Evolutionary conservation across 257 asterid species (phyloP).

Genomic region (Cordia subcordata): DNA sequence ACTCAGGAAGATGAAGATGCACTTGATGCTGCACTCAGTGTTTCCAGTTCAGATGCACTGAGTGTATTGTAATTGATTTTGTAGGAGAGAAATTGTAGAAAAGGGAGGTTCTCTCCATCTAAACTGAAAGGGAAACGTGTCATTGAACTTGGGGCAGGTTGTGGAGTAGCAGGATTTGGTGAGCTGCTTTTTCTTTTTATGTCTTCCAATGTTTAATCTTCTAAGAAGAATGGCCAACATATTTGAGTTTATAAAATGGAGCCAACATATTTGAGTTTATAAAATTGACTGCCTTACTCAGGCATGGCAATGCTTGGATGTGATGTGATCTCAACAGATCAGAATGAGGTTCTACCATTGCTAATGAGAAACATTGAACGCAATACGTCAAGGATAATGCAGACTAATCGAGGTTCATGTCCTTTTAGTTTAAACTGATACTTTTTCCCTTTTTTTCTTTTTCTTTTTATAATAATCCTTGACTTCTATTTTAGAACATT

Average conservation of each 20-base stretch:
- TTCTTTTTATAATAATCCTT: not conserved
- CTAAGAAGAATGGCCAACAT: not conserved
- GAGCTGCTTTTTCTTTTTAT: conserved; percentile 18
- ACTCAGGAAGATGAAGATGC: not conserved
- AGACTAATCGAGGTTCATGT: conserved; percentile 60
- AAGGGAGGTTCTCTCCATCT: conserved; percentile 80
- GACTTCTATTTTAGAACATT: not conserved
- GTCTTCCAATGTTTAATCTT: conserved; percentile 6
- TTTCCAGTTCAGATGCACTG: conserved; percentile 12
- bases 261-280: conserved; percentile 12
- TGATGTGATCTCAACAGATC: conserved; percentile 87
- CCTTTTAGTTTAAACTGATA: not conserved
- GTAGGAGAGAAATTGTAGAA: conserved; percentile 84
- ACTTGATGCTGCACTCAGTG: conserved; percentile 10
- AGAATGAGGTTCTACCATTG: conserved; percentile 88
- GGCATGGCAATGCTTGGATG: conserved; percentile 98
- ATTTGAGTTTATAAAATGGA: not conserved
- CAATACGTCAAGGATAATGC: conserved; percentile 75
- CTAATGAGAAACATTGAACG: conserved; percentile 83
- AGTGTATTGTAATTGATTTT: conserved; percentile 19
- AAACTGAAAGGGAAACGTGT: conserved; percentile 90
- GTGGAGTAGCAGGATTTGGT: conserved; percentile 99
- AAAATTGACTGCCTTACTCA: conserved; percentile 28
- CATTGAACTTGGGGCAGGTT: conserved; percentile 99
- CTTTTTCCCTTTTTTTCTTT: not conserved